Evolutionary conservation across 2,329 filamentous ascomycete genomes (phyloP), one percentile per base, ranked within the genome.

Genomic region (Nemania abortiva): DNA sequence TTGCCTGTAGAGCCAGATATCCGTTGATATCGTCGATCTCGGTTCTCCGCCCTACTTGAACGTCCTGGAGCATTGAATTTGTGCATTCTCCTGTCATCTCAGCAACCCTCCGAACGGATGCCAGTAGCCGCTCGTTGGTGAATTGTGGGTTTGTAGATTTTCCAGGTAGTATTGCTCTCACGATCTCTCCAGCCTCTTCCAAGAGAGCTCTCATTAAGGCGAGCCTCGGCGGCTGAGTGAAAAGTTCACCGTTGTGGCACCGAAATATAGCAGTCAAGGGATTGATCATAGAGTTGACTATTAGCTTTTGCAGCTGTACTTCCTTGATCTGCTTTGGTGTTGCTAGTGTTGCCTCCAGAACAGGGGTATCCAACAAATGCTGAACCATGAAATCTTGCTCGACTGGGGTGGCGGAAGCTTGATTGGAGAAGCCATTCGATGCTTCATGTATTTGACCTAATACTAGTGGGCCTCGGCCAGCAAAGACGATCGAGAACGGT

Each of bases 231-330:
- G 57, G 57, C 45, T 52, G 45, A 27, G 29, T 37, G 18, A 97
- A 89, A 0, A 98, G 79, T 4, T 86, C 85, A 15, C 94, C 94
- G 74, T 98, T 98, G 69, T 88, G 88, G 77, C 90, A 91, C 63
- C 91, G 86, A 65, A 96, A 84, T 13, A 98, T 81, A 0, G 91
- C 91, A 0, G 93, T 96, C 18, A 98, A 82, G 0, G 95, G 93
- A 77, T 97, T 97, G 75, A 98, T 89, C 42, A 95, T 83, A 45
- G 89, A 86, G 77, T 97, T 97, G 60, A 95, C 84, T 0, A 92
- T 91, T 1, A 98, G 84, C 79, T 97, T 98, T 76, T 97, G 93
- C 3, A 98, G 86, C 81, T 97, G 94, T 52, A 27, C 57, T 39
- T 50, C 47, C 57, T 52, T 52, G 47, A 60, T 60, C 45, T 60